Evolutionary conservation across 2,329 filamentous ascomycete genomes (phyloP).

Genomic region (Microdochium trichocladiopsis): DNA sequence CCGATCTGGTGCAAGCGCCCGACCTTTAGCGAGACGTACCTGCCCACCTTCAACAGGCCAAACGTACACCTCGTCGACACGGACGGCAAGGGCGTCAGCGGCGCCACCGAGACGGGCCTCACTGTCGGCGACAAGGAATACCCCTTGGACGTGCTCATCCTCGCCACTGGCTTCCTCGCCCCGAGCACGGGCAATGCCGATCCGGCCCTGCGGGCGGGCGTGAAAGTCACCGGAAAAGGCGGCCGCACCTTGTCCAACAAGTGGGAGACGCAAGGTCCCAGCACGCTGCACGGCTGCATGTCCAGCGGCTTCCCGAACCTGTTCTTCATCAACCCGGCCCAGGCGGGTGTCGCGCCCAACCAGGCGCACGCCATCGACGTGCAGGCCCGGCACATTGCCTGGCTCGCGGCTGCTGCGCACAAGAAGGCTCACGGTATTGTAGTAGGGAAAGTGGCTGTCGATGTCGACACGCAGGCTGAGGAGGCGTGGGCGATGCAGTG

Average conservation of each 20-base stretch:
- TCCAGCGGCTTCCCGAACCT: slow-evolving; percentile 47
- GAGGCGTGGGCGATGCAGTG: slow-evolving; percentile 36
- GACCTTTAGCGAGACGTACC: slow-evolving; percentile 53
- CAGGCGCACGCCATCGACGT: slow-evolving; percentile 11
- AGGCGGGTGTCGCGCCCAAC: slow-evolving; percentile 24
- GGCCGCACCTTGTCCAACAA: slow-evolving; percentile 14
- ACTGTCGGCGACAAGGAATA: slow-evolving; percentile 39
- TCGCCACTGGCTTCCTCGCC: slow-evolving; percentile 28
- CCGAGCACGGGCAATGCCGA: slow-evolving; percentile 26
- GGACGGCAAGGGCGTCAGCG: slow-evolving; percentile 40
- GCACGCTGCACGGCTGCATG: slow-evolving; percentile 45
- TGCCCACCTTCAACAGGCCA: slow-evolving; percentile 48
- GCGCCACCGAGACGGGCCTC: slow-evolving; percentile 36
- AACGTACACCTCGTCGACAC: slow-evolving; percentile 57
- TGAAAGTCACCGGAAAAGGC: slow-evolving; percentile 10
- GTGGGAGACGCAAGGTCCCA: slow-evolving; percentile 24
- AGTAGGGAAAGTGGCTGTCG: slow-evolving; percentile 21
- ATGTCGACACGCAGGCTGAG: slow-evolving; percentile 36
- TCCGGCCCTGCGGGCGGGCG: slow-evolving; percentile 29
- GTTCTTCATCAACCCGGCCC: slow-evolving; percentile 36
- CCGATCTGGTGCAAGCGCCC: slow-evolving; percentile 57
- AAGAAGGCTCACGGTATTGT: slow-evolving; percentile 13
- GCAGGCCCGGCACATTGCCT: slow-evolving; percentile 10
- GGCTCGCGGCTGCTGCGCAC: slow-evolving; percentile 27
- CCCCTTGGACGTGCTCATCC: slow-evolving; percentile 26